Evolutionary conservation across 73 alveolate species (phyloP).

Genomic region (Symbiodinium pilosum): DNA sequence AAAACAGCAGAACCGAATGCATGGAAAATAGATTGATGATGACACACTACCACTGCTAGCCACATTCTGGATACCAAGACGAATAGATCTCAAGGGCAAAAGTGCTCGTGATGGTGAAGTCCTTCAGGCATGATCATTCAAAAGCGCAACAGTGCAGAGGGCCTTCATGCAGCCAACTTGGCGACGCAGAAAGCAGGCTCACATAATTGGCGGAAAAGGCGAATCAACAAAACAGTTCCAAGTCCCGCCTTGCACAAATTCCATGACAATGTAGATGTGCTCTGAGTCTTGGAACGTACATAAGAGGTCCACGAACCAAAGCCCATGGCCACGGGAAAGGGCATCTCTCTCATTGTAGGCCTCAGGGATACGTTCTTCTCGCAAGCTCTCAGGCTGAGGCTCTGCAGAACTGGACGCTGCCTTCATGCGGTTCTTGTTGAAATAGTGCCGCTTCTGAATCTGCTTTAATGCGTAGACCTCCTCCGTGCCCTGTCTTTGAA

Average conservation of each 20-base stretch:
- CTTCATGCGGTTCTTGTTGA: slow-evolving; percentile 78
- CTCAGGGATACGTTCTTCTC: background rate
- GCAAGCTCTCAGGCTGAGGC: background rate
- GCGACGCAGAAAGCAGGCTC: no score
- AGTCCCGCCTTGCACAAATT: slow-evolving; percentile 81
- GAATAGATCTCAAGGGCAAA: no score
- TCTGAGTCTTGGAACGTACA: slow-evolving; percentile 96
- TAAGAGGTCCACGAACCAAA: slow-evolving; percentile 95
- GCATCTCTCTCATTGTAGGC: slow-evolving; percentile 91
- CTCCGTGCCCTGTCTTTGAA: slow-evolving; percentile 33
- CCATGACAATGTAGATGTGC: slow-evolving; percentile 96
- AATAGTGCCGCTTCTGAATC: slow-evolving; percentile 57
- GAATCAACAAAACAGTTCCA: background rate
- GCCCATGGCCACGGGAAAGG: slow-evolving; percentile 30
- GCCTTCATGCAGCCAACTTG: no score
- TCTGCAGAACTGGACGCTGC: background rate
- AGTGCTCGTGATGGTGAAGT: no score
- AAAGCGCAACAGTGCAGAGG: no score
- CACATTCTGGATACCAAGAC: no score
- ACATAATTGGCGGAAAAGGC: no score
- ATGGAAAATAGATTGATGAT: no score
- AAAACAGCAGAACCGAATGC: no score
- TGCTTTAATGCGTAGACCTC: slow-evolving; percentile 88
- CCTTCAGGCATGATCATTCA: no score
- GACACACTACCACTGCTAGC: no score